A percentile compares a stretch with the other conserved stretches of the same genome.
Conservation (phyloP, 2,329 filamentous ascomycete genomes). For the Fusarium sp. region DNA sequence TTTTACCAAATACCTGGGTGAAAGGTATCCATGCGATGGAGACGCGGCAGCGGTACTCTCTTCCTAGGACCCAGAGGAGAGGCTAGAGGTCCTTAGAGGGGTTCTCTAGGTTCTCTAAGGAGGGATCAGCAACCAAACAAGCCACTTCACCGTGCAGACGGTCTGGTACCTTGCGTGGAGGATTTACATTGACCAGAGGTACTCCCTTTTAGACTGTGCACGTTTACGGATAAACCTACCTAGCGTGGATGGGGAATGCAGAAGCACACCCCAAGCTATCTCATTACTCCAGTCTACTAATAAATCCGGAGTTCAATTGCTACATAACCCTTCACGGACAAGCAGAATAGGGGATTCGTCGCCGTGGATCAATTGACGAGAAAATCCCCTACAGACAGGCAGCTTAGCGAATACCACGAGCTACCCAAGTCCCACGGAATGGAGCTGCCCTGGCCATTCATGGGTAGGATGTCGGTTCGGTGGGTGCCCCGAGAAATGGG, state of each 20-base stretch:
- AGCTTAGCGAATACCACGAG: conserved; percentile 22
- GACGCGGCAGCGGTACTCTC: conserved; percentile 38
- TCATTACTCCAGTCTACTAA: neutral
- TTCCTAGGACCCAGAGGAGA: conserved; percentile 19
- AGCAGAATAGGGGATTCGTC: conserved; percentile 18
- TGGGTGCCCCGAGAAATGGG: conserved; percentile 35
- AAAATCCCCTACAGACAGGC: neutral
- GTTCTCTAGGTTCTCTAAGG: conserved; percentile 11
- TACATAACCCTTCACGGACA: neutral
- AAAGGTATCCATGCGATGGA: conserved; percentile 35
- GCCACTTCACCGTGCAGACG: conserved; percentile 26
- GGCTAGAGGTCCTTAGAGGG: conserved; percentile 30
- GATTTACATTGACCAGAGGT: conserved; percentile 30
- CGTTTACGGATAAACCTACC: conserved; percentile 15
- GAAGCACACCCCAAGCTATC: conserved; percentile 22
- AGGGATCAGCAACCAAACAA: conserved; percentile 28
- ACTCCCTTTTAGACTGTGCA: conserved; percentile 29
- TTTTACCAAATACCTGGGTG: conserved; percentile 38
- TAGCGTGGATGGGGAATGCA: conserved; percentile 28
- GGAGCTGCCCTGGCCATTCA: conserved; percentile 22
- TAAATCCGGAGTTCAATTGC: neutral
- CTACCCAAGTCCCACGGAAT: conserved; percentile 21
- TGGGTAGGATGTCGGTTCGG: conserved; percentile 33
- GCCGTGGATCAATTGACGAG: neutral
- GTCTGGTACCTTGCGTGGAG: conserved; percentile 29